phyloP scores from a whole-genome alignment of 139 green algal species.

The Picochlorum sp. region DNA sequence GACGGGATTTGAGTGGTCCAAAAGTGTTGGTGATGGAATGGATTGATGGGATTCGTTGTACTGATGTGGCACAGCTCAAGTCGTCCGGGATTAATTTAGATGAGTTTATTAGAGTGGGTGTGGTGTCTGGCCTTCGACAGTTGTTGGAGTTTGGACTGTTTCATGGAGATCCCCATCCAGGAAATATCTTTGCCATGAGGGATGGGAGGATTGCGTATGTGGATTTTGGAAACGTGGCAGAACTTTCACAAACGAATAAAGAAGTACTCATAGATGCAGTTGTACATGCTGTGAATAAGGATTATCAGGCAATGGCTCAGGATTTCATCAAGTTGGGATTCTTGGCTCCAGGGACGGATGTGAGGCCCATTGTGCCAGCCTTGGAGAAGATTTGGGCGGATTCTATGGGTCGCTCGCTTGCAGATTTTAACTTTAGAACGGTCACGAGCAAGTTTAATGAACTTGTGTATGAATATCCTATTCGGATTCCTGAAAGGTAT shows the following conservation, averaged over 20 bases:
- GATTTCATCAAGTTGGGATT: constrained; percentile 98
- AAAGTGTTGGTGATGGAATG: constrained; percentile 96
- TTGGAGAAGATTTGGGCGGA: constrained; percentile 97
- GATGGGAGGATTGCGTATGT: constrained; percentile 99
- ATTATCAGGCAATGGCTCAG: constrained; percentile 86
- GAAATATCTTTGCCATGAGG: constrained; percentile 94
- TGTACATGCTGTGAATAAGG: constrained; percentile 98
- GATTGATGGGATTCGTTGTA: constrained; percentile 96
- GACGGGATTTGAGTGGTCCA: constrained; percentile 57
- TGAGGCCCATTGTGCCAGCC: constrained; percentile 83
- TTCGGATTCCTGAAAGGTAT: constrained; percentile 97
- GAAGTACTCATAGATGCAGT: constrained; percentile 90
- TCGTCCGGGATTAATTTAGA: constrained; percentile 60
- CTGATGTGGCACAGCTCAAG: constrained; percentile 54
- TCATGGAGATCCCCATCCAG: constrained; percentile 91
- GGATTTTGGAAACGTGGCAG: constrained; percentile 99
- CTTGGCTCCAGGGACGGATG: constrained; percentile 80
- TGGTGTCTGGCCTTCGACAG: constrained; percentile 89
- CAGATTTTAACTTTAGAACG: constrained; percentile 96
- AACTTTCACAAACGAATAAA: constrained; percentile 52
- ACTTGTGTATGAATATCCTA: constrained; percentile 98
- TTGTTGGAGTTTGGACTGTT: constrained; percentile 99
- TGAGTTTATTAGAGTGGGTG: constrained; percentile 85
- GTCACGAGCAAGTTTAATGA: constrained; percentile 98
- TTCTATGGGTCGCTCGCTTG: constrained; percentile 67